Conservation (phyloP, 257 asterid genomes). For the Przewalskia tangutica region DNA sequence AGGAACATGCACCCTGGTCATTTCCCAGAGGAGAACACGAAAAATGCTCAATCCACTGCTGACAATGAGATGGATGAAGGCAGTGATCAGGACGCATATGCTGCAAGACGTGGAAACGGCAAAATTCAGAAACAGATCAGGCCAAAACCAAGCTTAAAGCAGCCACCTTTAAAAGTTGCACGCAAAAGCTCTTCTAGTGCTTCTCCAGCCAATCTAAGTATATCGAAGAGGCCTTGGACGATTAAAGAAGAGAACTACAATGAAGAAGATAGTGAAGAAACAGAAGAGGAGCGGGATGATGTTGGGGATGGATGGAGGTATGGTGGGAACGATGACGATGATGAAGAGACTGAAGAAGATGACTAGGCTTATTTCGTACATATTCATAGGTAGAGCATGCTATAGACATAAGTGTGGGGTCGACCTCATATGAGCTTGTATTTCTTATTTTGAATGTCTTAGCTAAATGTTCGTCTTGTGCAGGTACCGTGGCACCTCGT, state of each 20-base stretch:
- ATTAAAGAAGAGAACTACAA: slow-evolving; percentile 33
- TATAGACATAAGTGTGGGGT: no score
- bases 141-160: slow-evolving; percentile 65
- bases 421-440: no score
- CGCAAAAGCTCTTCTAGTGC: slow-evolving; percentile 45
- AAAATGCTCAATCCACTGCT: slow-evolving; percentile 29
- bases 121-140: slow-evolving; percentile 57
- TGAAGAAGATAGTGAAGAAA: slow-evolving; percentile 96
- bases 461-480: no score
- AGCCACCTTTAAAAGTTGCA: slow-evolving; percentile 66
- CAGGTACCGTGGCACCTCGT: no score
- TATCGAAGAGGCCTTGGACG: slow-evolving; percentile 49
- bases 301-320: slow-evolving; percentile 73
- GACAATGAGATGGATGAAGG: slow-evolving; percentile 68
- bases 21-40: slow-evolving; percentile 68
- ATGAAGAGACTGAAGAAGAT: slow-evolving; percentile 94
- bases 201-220: slow-evolving; percentile 38
- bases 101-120: slow-evolving; percentile 40
- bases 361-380: slow-evolving; percentile 28
- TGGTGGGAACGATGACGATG: slow-evolving; percentile 59
- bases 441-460: no score
- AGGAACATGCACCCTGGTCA: slow-evolving; percentile 92
- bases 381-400: background rate
- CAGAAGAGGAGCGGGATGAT: slow-evolving; percentile 85
- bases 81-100: slow-evolving; percentile 66